These are phyloP conservation scores for Talaromyces islandicus DNA, from an alignment of 2,329 filamentous ascomycete species.

Conservation along the genomic window DNA sequence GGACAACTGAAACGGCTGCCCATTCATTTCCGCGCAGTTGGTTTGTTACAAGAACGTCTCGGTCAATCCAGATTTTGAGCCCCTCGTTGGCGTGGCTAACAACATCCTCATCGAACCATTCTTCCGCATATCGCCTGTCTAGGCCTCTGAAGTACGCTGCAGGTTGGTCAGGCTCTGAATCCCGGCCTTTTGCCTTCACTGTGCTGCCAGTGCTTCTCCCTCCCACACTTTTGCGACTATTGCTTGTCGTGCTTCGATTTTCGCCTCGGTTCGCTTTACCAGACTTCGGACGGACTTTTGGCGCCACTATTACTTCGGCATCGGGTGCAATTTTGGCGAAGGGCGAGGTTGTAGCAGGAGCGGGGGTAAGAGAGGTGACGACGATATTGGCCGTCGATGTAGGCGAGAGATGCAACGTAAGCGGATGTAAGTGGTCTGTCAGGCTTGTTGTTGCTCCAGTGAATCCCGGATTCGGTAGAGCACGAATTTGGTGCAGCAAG, in stretches of 20 bases:
- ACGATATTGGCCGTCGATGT: constrained; percentile 92
- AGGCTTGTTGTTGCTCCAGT: constrained; percentile 42
- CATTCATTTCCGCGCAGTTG: constrained; percentile 70
- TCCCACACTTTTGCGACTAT: constrained; percentile 63
- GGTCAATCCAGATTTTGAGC: constrained; percentile 78
- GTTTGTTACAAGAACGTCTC: constrained; percentile 65
- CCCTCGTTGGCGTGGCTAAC: constrained; percentile 50
- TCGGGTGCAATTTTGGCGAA: constrained; percentile 93
- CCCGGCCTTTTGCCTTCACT: constrained; percentile 51
- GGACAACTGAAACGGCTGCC: constrained; percentile 79
- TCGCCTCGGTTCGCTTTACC: constrained; percentile 74
- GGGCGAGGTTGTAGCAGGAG: constrained; percentile 58
- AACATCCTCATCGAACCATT: constrained; percentile 71
- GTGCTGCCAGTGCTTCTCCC: constrained; percentile 70
- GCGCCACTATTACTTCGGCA: constrained; percentile 94
- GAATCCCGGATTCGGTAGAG: constrained; percentile 78
- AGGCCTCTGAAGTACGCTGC: constrained; percentile 72
- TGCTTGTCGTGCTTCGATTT: constrained; percentile 63
- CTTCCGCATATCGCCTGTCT: constrained; percentile 61
- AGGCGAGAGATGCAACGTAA: constrained; percentile 88
- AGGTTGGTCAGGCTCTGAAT: constrained; percentile 55
- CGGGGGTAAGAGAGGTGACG: constrained; percentile 74
- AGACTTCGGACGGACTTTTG: constrained; percentile 73
- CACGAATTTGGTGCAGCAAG: constrained; percentile 84
- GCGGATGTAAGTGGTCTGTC: constrained; percentile 60